These are phyloP conservation scores for Lactarius pseudohatsudake DNA, from an alignment of 768 basidiomycete species.

Conservation along the genomic window DNA sequence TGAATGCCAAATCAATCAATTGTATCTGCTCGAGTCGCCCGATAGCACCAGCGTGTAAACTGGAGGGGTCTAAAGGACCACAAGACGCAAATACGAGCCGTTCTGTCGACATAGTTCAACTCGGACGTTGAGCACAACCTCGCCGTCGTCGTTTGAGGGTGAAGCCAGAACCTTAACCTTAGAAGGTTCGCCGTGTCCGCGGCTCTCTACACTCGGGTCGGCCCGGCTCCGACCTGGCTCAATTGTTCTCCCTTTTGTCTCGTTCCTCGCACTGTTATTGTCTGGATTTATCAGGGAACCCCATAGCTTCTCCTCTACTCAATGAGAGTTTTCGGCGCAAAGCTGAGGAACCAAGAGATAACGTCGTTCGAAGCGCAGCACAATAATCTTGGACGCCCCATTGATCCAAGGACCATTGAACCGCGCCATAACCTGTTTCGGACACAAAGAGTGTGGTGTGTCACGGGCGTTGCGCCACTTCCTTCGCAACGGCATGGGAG, in stretches of 20 bases:
- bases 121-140: neutral
- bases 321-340: neutral
- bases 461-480: neutral
- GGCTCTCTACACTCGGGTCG: neutral
- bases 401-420: neutral
- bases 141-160: neutral
- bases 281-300: neutral
- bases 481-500: neutral
- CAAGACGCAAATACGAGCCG: neutral
- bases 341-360: neutral
- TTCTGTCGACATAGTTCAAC: neutral
- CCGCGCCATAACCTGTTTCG: too few species aligned
- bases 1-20: neutral
- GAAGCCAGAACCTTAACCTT: neutral
- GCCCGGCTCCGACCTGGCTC: too few species aligned
- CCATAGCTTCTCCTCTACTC: neutral
- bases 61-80: neutral
- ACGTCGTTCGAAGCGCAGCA: neutral
- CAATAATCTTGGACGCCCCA: too few species aligned
- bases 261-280: neutral
- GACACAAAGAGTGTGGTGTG: too few species aligned
- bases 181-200: neutral
- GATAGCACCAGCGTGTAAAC: neutral
- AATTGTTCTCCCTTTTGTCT: neutral
- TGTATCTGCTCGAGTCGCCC: neutral